Conservation (phyloP, 129 eudicot genomes). For the Apium graveolens region DNA sequence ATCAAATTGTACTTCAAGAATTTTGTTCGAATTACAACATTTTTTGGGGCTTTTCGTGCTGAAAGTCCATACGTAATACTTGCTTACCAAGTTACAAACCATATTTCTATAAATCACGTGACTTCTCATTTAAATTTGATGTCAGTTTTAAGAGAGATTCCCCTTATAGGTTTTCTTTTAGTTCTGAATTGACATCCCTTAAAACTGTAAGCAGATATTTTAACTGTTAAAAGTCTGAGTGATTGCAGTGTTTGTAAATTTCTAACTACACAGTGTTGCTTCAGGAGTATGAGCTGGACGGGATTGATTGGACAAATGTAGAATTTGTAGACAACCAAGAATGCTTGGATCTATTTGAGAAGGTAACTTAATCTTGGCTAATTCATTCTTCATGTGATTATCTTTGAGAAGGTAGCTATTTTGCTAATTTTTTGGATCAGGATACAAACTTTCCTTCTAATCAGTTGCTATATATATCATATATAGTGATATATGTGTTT, state of each 20-base stretch:
- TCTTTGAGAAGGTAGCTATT: neutral
- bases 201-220: neutral
- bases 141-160: neutral
- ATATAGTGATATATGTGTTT: no score
- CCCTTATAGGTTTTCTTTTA: neutral
- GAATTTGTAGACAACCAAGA: conserved; percentile 7
- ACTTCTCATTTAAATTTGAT: neutral
- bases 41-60: neutral
- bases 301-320: conserved; percentile 1
- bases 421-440: neutral
- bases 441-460: neutral
- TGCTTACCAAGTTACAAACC: neutral
- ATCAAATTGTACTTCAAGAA: no score
- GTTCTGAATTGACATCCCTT: neutral
- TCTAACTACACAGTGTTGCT: neutral
- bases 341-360: conserved; percentile 9
- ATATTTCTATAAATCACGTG: neutral
- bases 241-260: neutral
- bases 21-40: neutral
- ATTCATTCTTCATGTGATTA: neutral
- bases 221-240: neutral
- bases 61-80: neutral
- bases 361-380: neutral
- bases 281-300: conserved; percentile 8
- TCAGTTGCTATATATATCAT: neutral